Evolutionary conservation across 768 basidiomycete genomes (phyloP).

Genomic region (Termitomyces sp.): DNA sequence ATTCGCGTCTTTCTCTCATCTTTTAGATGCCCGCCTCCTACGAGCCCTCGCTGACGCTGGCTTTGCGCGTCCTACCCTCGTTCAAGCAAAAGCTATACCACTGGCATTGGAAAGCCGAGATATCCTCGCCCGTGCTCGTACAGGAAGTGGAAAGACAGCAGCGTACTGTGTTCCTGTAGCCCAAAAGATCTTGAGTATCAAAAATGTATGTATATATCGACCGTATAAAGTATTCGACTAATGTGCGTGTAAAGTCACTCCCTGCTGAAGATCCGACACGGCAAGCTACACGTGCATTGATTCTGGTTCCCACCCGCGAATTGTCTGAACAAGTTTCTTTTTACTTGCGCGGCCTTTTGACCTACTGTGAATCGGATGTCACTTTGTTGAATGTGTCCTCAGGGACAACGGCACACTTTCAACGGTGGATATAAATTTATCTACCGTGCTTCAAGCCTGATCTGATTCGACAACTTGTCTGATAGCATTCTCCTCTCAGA

Average conservation of each 20-base stretch:
- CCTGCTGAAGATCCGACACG: conserved; percentile 33
- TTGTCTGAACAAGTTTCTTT: conserved; percentile 84
- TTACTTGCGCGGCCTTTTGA: conserved; percentile 58
- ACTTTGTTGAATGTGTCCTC: conserved; percentile 71
- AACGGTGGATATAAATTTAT: conserved; percentile 31
- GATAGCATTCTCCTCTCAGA: conserved; percentile 39
- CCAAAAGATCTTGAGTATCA: conserved; percentile 80
- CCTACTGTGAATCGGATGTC: conserved; percentile 79
- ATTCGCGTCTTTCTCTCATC: conserved; percentile 62
- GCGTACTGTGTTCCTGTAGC: conserved; percentile 91
- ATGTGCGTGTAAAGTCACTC: conserved; percentile 26
- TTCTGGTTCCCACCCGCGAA: conserved; percentile 89
- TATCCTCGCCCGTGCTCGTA: conserved; percentile 89
- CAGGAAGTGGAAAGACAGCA: conserved; percentile 96
- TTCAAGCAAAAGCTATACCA: conserved; percentile 90
- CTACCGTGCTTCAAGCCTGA: background rate
- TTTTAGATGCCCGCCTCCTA: conserved; percentile 82
- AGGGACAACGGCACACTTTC: conserved; percentile 64
- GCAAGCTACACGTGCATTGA: conserved; percentile 66
- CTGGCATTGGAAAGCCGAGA: conserved; percentile 85
- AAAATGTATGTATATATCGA: conserved; percentile 50
- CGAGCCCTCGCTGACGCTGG: conserved; percentile 86
- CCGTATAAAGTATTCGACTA: conserved; percentile 2
- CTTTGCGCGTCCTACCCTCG: conserved; percentile 87
- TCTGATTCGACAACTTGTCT: background rate